These are phyloP conservation scores for Phylloporus scabripes DNA, from an alignment of 768 basidiomycete genomes.

Conservation along the genomic window DNA sequence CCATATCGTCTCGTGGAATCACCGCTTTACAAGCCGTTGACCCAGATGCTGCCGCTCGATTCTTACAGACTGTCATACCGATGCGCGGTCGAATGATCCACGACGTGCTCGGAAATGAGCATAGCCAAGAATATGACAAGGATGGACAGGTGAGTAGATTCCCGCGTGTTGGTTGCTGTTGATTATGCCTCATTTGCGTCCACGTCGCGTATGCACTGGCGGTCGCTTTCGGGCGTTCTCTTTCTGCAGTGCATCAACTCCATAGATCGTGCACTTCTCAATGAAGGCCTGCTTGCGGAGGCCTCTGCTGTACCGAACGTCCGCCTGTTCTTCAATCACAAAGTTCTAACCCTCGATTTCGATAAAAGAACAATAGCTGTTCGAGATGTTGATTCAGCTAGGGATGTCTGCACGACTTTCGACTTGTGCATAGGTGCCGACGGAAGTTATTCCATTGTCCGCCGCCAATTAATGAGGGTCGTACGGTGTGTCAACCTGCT, in stretches of 20 bases:
- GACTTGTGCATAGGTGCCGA: slow-evolving; percentile 89
- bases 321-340: slow-evolving; percentile 73
- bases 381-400: slow-evolving; percentile 40
- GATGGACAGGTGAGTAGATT: slow-evolving; percentile 69
- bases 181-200: slow-evolving; percentile 13
- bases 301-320: slow-evolving; percentile 59
- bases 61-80: slow-evolving; percentile 78
- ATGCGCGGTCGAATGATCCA: slow-evolving; percentile 98
- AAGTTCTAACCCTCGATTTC: slow-evolving; percentile 74
- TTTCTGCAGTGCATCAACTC: slow-evolving; percentile 82
- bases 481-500: slow-evolving; percentile 56
- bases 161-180: slow-evolving; percentile 9
- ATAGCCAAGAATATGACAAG: slow-evolving; percentile 85
- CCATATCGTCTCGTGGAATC: slow-evolving; percentile 90
- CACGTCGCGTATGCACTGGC: slow-evolving; percentile 20
- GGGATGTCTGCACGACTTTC: slow-evolving; percentile 48
- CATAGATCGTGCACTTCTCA: slow-evolving; percentile 83
- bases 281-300: slow-evolving; percentile 78
- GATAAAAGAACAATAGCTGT: slow-evolving; percentile 52
- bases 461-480: slow-evolving; percentile 93
- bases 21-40: slow-evolving; percentile 82
- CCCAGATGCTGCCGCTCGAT: slow-evolving; percentile 57
- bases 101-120: slow-evolving; percentile 57
- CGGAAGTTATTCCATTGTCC: slow-evolving; percentile 87
- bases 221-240: slow-evolving; percentile 19